A percentile compares a stretch with the other conserved stretches of the same genome.
phyloP scores from a whole-genome alignment of 179 eudicot species.

The Amaranthus tricolor region DNA sequence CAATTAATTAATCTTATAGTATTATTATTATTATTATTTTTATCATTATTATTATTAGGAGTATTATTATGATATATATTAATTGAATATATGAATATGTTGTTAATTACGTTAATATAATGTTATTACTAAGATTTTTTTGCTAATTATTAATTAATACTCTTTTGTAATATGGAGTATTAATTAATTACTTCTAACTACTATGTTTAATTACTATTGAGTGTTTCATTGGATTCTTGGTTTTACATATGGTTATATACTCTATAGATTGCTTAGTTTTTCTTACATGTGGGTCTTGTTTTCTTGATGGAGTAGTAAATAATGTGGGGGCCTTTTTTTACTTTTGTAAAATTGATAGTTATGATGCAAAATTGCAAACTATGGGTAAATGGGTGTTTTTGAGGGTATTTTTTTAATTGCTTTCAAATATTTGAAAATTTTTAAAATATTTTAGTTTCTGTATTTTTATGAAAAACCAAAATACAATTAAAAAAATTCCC shows the following conservation, averaged over 20 bases:
- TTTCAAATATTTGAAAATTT: too few species aligned
- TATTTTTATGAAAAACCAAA: too few species aligned
- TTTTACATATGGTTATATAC: not conserved
- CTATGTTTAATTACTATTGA: not conserved
- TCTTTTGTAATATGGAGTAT: not conserved
- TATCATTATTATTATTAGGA: not conserved
- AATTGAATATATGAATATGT: too few species aligned
- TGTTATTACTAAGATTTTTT: not conserved
- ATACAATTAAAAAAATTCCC: too few species aligned
- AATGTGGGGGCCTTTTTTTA: not conserved
- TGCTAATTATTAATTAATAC: not conserved
- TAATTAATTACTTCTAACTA: not conserved
- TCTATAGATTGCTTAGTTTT: not conserved
- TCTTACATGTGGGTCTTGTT: constrained; percentile 11
- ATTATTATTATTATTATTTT: not conserved
- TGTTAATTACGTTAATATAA: too few species aligned
- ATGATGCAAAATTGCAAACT: not conserved
- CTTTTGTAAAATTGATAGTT: not conserved
- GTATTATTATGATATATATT: too few species aligned
- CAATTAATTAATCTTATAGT: not conserved
- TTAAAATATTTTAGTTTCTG: too few species aligned
- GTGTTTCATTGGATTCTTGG: constrained; percentile 10
- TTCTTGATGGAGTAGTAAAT: constrained; percentile 1
- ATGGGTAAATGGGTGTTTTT: not conserved
- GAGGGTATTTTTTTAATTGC: too few species aligned